Conservation (phyloP, 768 basidiomycete species). For the Boletus sensibilis region DNA sequence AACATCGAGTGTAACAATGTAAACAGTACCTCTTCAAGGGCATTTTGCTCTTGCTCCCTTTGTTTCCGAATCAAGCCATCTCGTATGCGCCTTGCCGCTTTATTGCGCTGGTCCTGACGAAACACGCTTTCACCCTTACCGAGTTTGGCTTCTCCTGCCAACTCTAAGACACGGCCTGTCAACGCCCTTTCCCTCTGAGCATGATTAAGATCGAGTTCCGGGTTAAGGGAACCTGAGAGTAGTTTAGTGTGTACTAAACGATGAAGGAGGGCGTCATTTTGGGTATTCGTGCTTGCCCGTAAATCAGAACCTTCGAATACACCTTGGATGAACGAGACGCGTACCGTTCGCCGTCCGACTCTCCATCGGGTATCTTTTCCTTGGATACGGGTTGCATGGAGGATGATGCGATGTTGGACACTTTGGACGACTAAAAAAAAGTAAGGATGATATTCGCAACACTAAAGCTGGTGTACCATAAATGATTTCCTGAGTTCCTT, state of each 20-base stretch:
- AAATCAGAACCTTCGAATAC: background rate
- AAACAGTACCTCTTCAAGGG: slow-evolving; percentile 64
- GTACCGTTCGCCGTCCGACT: slow-evolving; percentile 59
- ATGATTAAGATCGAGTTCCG: slow-evolving; percentile 58
- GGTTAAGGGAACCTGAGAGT: slow-evolving; percentile 68
- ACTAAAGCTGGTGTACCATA: slow-evolving; percentile 53
- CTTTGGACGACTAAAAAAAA: slow-evolving; percentile 67
- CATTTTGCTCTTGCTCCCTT: slow-evolving; percentile 49
- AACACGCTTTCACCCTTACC: slow-evolving; percentile 72
- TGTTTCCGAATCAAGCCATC: slow-evolving; percentile 67
- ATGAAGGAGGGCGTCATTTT: slow-evolving; percentile 79
- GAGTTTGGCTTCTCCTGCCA: slow-evolving; percentile 63
- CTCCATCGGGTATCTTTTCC: slow-evolving; percentile 29
- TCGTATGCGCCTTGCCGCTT: slow-evolving; percentile 68
- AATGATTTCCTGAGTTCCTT: slow-evolving; percentile 63
- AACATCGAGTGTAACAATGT: background rate
- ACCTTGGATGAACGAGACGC: slow-evolving; percentile 1
- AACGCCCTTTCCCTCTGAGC: slow-evolving; percentile 73
- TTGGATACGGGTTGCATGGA: slow-evolving; percentile 21
- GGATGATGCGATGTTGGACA: slow-evolving; percentile 50
- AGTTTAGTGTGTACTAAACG: slow-evolving; percentile 78
- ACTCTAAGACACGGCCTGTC: slow-evolving; percentile 73
- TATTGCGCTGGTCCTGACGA: slow-evolving; percentile 61
- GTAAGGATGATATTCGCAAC: background rate
- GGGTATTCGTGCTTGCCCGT: slow-evolving; percentile 58